phyloP scores from a whole-genome alignment of 148 eudicot species.

The Pouteria glomerata region DNA sequence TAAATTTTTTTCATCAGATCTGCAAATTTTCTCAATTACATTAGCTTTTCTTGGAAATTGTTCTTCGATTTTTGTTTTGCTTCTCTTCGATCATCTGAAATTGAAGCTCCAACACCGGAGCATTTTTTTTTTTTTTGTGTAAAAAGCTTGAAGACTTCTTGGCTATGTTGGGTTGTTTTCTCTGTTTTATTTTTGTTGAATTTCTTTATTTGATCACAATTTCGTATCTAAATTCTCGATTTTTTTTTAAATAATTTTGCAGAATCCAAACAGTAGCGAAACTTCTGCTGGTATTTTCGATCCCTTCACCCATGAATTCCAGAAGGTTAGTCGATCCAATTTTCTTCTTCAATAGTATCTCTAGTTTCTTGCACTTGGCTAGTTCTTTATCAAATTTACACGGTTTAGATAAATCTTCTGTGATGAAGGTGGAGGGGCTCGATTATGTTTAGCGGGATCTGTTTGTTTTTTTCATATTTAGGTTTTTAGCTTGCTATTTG shows the following conservation, averaged over 20 bases:
- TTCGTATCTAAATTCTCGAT: not conserved
- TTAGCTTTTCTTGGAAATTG: not conserved
- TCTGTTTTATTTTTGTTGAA: not conserved
- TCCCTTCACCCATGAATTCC: conserved; percentile 36
- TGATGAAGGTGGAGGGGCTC: not conserved
- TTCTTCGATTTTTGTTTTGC: not conserved
- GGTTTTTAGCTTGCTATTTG: not conserved
- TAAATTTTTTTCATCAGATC: no score
- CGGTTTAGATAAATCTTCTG: not conserved
- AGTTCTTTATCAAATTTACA: not conserved
- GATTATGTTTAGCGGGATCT: not conserved
- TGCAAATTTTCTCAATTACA: not conserved
- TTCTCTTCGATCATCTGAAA: no score
- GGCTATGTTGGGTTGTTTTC: not conserved
- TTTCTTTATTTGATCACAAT: not conserved
- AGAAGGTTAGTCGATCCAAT: conserved; percentile 35
- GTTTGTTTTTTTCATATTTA: not conserved
- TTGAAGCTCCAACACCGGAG: not conserved
- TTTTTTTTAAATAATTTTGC: not conserved
- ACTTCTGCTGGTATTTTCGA: conserved; percentile 1
- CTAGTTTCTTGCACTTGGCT: not conserved
- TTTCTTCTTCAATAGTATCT: not conserved
- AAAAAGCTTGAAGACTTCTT: not conserved
- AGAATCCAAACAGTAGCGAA: not conserved
- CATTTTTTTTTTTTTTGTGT: not conserved